Base-by-base conservation (phyloP, 202 grass and related monocot genomes). In the Sporobolus alterniflorus region DNA sequence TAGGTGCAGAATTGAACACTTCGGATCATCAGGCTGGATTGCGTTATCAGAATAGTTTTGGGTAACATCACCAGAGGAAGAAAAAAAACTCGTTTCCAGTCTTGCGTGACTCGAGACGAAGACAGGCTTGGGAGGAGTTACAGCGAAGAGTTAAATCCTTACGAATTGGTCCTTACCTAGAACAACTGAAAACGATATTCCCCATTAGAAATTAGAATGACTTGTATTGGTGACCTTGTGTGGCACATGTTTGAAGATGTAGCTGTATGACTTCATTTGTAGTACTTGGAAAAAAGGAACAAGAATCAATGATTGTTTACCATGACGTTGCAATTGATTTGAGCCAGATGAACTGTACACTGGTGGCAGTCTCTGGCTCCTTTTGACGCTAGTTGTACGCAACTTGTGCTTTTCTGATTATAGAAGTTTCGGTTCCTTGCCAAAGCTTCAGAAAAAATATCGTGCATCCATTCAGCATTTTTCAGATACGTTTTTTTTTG, bases 1-100 rank as follows among this genome's bases (percentile, higher is more conserved):
- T 87, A 84, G 88, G 88, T 90, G 61, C 21, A 59, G 78, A 69
- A 80, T 87, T 75, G 88, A 75, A 83, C 62, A 71, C 52, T 47
- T 64, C 25, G 18, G 15, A 55, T 32, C 44, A 55, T 43, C 43
- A 67, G 79, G 74, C 72, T 26, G 34, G 30, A 67, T 78, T 78
- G 72, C 50, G 66, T 73, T 26, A 57, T 36, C 56, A 48, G 16
- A 75, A 85, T 62, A 50, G 39, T 77, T 57, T 33, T 31, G 30
- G 21, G 68, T 69, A 79, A 74, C 74, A 57, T 40, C 42, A 47
- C 7, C 7, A 29, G 33, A 43, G n/a, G n/a, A n/a, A n/a, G n/a
- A 41, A 75, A 63, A 56, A 25, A 69, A 59, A 31, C 39, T 20
- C 63, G 55, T 70, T 16, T 80, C 52, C 31, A 34, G 57, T 74